Conservation (phyloP, 306 rosid species). For the Comarum palustre region DNA sequence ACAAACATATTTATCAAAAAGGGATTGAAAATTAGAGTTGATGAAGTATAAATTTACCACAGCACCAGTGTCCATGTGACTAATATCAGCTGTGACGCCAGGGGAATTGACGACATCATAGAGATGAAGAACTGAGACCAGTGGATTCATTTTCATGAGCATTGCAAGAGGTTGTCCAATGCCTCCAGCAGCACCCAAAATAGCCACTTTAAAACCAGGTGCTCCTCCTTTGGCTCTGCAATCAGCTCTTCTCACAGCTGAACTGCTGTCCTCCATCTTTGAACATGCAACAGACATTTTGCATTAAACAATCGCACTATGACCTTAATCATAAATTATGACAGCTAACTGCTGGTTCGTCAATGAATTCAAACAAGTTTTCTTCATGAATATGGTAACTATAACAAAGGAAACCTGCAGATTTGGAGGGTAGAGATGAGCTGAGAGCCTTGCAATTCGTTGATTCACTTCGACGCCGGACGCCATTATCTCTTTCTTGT, state of each 20-base stretch:
- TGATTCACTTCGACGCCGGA: slow-evolving; percentile 40
- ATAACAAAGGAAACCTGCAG: slow-evolving; percentile 37
- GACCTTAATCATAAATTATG: neutral
- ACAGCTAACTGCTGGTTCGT: neutral
- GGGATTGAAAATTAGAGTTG: neutral
- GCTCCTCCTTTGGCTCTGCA: slow-evolving; percentile 92
- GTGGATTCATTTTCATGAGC: slow-evolving; percentile 90
- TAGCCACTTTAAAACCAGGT: slow-evolving; percentile 87
- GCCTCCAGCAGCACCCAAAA: slow-evolving; percentile 94
- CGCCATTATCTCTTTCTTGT: slow-evolving; percentile 37
- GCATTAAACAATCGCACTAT: neutral
- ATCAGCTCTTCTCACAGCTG: slow-evolving; percentile 35
- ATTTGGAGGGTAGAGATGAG: slow-evolving; percentile 71
- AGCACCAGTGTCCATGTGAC: slow-evolving; percentile 96
- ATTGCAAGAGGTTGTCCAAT: slow-evolving; percentile 89
- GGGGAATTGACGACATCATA: slow-evolving; percentile 93
- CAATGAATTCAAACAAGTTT: neutral
- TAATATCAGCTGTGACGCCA: slow-evolving; percentile 92
- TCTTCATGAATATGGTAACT: neutral
- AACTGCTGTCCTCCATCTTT: slow-evolving; percentile 45
- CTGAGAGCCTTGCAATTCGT: slow-evolving; percentile 61
- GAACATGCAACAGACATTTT: neutral
- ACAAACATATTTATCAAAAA: neutral
- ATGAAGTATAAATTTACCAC: slow-evolving; percentile 52
- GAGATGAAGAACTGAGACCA: slow-evolving; percentile 91